phyloP scores from a whole-genome alignment of 1,139 yeast species.

The Saccharomyces hybrid region DNA sequence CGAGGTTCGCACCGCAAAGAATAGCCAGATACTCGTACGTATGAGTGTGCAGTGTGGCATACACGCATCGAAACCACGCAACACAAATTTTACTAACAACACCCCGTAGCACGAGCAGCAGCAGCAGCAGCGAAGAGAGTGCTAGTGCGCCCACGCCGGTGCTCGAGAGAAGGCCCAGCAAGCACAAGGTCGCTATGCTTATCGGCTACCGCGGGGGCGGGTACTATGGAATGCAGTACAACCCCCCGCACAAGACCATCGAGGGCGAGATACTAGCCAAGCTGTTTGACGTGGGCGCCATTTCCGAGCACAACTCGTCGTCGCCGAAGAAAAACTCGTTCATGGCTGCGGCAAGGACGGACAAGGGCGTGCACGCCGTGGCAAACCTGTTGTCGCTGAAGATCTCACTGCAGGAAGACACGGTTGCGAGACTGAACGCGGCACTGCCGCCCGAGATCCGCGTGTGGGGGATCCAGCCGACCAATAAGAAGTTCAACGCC shows the following conservation, averaged over 20 bases:
- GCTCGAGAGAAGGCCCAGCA: not conserved
- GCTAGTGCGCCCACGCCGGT: not conserved
- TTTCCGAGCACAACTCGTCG: conserved; percentile 77
- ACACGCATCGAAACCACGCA: no score
- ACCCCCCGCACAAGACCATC: conserved; percentile 48
- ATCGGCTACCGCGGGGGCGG: conserved; percentile 96
- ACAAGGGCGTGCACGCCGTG: conserved; percentile 91
- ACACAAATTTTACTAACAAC: not conserved
- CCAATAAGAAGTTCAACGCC: conserved; percentile 41
- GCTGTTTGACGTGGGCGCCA: conserved; percentile 78
- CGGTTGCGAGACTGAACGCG: conserved; percentile 57
- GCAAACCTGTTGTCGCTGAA: conserved; percentile 53
- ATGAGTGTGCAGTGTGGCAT: not conserved
- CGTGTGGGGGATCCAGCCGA: conserved; percentile 78
- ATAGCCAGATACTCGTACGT: not conserved
- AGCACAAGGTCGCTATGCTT: conserved; percentile 71
- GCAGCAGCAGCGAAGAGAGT: not conserved
- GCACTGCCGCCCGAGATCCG: conserved; percentile 71
- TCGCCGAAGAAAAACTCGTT: conserved; percentile 85
- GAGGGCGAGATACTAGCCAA: conserved; percentile 90
- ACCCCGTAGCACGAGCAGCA: not conserved
- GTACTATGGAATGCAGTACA: conserved; percentile 83
- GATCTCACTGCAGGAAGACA: conserved; percentile 71
- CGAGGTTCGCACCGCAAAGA: not conserved
- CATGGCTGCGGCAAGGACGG: conserved; percentile 46